phyloP scores from a whole-genome alignment of 371 early-diverging fungal genomes.

The Mortierella sp. region DNA sequence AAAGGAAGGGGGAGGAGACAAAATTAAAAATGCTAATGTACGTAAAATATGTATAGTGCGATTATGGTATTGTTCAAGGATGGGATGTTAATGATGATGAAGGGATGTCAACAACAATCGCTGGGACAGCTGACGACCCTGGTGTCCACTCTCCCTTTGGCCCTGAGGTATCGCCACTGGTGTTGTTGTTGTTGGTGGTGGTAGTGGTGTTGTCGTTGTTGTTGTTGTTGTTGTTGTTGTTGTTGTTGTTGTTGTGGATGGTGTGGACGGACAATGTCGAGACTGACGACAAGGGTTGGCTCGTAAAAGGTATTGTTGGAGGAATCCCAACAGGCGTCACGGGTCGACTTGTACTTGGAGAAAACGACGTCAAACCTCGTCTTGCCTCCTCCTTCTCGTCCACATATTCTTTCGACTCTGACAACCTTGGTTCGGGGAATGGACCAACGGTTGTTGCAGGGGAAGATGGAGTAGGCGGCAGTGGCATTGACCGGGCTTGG shows the following conservation, averaged over 20 bases:
- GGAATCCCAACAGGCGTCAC: background rate
- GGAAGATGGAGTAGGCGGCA: background rate
- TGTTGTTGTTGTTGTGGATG: background rate
- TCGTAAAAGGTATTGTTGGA: background rate
- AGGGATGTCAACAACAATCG: too few relatives aligned
- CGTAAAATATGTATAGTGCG: too few relatives aligned
- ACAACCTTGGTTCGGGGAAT: background rate
- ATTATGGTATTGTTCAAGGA: too few relatives aligned
- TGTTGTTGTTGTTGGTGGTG: too few relatives aligned
- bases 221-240: background rate
- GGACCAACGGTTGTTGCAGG: background rate
- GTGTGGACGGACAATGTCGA: background rate
- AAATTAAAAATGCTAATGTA: background rate
- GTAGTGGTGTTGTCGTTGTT: background rate
- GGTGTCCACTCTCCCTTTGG: too few relatives aligned
- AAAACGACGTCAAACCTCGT: background rate
- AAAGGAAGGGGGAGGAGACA: background rate
- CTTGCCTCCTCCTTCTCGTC: background rate
- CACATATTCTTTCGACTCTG: background rate
- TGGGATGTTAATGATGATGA: too few relatives aligned
- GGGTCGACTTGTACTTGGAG: background rate
- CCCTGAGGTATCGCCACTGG: too few relatives aligned
- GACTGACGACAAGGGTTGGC: background rate
- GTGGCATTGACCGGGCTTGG: background rate
- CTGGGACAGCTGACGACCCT: too few relatives aligned